Base-by-base conservation (phyloP, 176 grass and related monocot species). In the Panicum miliaceum region DNA sequence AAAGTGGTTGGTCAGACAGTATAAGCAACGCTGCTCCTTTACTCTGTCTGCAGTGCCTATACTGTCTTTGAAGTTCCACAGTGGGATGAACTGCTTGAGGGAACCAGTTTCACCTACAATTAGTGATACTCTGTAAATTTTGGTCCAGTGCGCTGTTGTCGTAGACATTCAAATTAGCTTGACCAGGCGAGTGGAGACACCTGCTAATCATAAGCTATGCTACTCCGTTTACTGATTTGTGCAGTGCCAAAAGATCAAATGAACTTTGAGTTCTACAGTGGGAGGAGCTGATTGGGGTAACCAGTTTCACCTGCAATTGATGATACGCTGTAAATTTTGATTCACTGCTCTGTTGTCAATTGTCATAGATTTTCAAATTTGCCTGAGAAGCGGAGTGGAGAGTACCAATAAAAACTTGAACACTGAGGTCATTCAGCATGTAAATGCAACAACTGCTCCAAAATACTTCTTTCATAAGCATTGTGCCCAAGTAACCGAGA, bases 381-480 rank as follows among this genome's bases (percentile, higher is more conserved):
- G 12, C 46, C 46, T 14, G 46, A 48, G 0, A 12, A 48, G 46
- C 12, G 12, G 12, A 48, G 19, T 20, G 37, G 20, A 13, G 59
- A 64, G 12, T 42, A 80, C 7, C 53, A 15, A 32, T 32, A 32
- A 32, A 48, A 78, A 58, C 8, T 18, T 22, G n/a, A n/a, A n/a
- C n/a, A n/a, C n/a, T n/a, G n/a, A 54, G 52, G 22, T 34, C 16
- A 36, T 2, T 83, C n/a, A 48, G 51, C 56, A 54, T 20, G 65
- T 54, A 25, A 6, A 53, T 12, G 36, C 38, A 41, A 65, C 46
- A 43, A 22, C 20, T 12, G 12, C 22, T 25, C 1, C 11, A 72
- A 83, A 89, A 25, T 54, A 73, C 64, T 76, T 6, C 51, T 26
- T 63, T 16, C 77, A 27, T 23, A 82, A 59, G 68, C 74, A 78